phyloP scores from a whole-genome alignment of 1,284 basidiomycete species.

The Coriolopsis trogii region DNA sequence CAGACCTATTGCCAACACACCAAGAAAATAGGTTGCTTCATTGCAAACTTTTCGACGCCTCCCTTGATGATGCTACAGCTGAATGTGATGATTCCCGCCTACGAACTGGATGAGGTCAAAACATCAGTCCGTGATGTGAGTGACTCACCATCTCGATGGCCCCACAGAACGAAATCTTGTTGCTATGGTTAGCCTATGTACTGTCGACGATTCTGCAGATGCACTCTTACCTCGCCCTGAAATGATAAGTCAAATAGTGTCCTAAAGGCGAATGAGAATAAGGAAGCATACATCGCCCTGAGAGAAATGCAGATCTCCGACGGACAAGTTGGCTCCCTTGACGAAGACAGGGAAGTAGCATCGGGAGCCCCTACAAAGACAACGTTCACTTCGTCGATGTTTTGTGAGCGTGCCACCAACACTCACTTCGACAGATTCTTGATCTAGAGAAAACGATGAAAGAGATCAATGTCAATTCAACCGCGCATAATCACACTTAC shows the following conservation, averaged over 20 bases:
- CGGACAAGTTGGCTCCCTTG: slow-evolving; percentile 74
- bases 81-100: slow-evolving; percentile 80
- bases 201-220: not conserved
- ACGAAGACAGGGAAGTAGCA: slow-evolving; percentile 83
- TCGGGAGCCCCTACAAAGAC: slow-evolving; percentile 51
- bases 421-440: slow-evolving; percentile 67
- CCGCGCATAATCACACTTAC: slow-evolving; percentile 42
- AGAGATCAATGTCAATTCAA: not conserved
- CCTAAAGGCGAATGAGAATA: not conserved
- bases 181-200: not conserved
- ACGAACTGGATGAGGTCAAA: slow-evolving; percentile 10
- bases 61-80: slow-evolving; percentile 75
- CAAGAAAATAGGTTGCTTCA: slow-evolving; percentile 78
- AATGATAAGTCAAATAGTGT: not conserved
- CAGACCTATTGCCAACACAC: too few species aligned
- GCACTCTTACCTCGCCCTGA: slow-evolving; percentile 54
- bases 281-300: slow-evolving; percentile 67
- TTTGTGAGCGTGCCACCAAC: not conserved
- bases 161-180: slow-evolving; percentile 72
- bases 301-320: slow-evolving; percentile 83
- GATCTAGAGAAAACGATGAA: slow-evolving; percentile 47
- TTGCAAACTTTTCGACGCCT: slow-evolving; percentile 73
- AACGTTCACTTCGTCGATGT: not conserved
- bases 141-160: slow-evolving; percentile 71
- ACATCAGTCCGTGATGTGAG: not conserved